Base-by-base conservation (phyloP, 257 asterid genomes). In the Rubia yunnanensis region DNA sequence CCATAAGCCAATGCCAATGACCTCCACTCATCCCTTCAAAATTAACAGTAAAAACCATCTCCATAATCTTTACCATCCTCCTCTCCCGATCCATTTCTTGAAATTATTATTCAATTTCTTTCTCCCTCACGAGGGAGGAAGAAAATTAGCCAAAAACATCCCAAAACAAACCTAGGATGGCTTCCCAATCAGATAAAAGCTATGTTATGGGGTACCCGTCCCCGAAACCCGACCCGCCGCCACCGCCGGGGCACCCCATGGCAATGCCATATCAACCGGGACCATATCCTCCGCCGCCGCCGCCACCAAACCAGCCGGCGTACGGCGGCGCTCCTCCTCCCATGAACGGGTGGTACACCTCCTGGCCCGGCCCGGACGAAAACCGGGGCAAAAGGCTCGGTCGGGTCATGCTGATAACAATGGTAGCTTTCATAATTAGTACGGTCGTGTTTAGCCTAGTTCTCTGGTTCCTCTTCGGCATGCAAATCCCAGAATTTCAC, bases 381-480 rank as follows among this genome's bases (percentile, higher is more conserved):
- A 17, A 67, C 0, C 48, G 14, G 30, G 26, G 61, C 7, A 23
- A 36, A 20, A 70, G 73, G 17, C 72, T 81, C 35, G 81, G 79
- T 0, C 80, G 81, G 2, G 28, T 78, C 26, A 77, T 82, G 78
- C 41, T 84, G 27, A 71, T 71, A 14, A 24, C 81, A 15, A 58
- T 76, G 80, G 5, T 79, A 0, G 59, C 78, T 22, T 73, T 83
- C 5, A 32, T 83, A 4, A 15, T 73, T 5, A 69, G 79, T 66
- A 69, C 83, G 80, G 64, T 77, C 67, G 62, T 79, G 77, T 67
- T 78, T 66, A 74, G 77, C 73, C 52, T 87, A 4, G 72, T 78
- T 52, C 66, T 83, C 64, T 87, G 87, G 89, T 44, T 76, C 64
- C 76, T 87, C 5, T 87, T 81, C 24, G 89, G 86, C 1, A 69